phyloP scores from a whole-genome alignment of 2,329 filamentous ascomycete species.

The Talaromyces marneffei region DNA sequence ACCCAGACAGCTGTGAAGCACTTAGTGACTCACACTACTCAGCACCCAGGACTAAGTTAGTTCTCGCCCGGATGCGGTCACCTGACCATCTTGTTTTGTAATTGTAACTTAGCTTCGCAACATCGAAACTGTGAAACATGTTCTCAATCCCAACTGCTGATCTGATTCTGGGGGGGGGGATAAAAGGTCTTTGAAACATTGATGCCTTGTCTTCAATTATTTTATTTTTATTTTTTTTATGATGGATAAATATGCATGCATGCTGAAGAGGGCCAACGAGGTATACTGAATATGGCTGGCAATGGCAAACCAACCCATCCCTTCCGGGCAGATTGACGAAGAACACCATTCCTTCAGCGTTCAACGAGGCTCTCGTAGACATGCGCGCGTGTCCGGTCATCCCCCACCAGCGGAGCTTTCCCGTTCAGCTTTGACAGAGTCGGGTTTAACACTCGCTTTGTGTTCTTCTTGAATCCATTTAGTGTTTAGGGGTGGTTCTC shows the following conservation, averaged over 20 bases:
- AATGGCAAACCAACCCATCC: not conserved
- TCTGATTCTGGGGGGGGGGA: not conserved
- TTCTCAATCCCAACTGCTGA: not conserved
- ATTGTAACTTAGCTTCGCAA: not conserved
- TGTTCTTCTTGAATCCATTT: not conserved
- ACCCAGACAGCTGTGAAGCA: not conserved
- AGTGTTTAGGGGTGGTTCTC: not conserved
- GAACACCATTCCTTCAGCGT: not conserved
- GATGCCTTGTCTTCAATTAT: not conserved
- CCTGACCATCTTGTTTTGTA: not conserved
- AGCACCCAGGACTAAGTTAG: no score
- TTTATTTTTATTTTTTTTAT: no score
- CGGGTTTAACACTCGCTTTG: not conserved
- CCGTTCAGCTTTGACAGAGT: not conserved
- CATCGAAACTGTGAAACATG: not conserved
- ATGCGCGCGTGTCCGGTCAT: not conserved
- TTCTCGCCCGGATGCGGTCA: no score
- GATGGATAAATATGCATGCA: not conserved
- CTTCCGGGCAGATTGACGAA: not conserved
- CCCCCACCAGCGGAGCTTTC: constrained; percentile 1
- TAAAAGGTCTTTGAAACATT: not conserved
- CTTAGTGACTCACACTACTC: no score
- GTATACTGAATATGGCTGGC: not conserved
- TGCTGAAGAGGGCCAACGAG: not conserved
- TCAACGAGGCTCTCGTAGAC: not conserved